Evolutionary conservation across 2,329 filamentous ascomycete species (phyloP), one percentile per base, ranked within the genome.

Genomic region (Aspergillus bombycis): DNA sequence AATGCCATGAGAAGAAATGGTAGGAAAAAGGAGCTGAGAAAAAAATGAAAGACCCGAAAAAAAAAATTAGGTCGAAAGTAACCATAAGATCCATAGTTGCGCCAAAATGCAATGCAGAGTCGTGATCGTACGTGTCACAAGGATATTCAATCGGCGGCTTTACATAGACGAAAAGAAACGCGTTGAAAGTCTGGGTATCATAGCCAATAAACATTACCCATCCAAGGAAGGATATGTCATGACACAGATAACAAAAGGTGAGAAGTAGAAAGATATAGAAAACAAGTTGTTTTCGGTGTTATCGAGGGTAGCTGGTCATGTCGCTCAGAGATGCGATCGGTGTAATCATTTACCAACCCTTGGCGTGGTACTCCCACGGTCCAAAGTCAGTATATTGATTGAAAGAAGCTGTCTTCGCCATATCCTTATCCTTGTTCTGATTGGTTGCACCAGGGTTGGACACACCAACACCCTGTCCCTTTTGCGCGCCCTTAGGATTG

Each of bases 341-440:
- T 16, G 19, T 30, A 16, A 19, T 16, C 23, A 2, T 16, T 55
- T 87, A 96, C 93, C 93, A 96, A 73, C 92, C 93, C 77, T 92
- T 91, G 67, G 89, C 86, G 76, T 96, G 91, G 80, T 95, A 96
- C 72, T 93, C 92, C 75, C 88, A 88, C n/a, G 91, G 87, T 52
- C 93, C 92, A 75, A 90, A 88, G 73, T 91, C 88, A 73, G 96
- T 93, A 79, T 93, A 95, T 72, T 95, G 89, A 77, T 95, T 95
- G 88, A 87, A 94, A 72, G 90, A 93, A 72, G 85, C 88, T 71
- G 89, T 87, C 72, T 91, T 90, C 65, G 85, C 83, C 61, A 83
- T 72, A 81, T 90, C 80, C 81, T 87, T 81, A 62, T 84, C 82
- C 75, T 83, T 83, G 79, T 85, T 83, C 64, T 73, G 62, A 63